These are phyloP conservation scores for Globisporangium carolinianum DNA, from an alignment of 352 stramenopile genomes.

Conservation along the genomic window DNA sequence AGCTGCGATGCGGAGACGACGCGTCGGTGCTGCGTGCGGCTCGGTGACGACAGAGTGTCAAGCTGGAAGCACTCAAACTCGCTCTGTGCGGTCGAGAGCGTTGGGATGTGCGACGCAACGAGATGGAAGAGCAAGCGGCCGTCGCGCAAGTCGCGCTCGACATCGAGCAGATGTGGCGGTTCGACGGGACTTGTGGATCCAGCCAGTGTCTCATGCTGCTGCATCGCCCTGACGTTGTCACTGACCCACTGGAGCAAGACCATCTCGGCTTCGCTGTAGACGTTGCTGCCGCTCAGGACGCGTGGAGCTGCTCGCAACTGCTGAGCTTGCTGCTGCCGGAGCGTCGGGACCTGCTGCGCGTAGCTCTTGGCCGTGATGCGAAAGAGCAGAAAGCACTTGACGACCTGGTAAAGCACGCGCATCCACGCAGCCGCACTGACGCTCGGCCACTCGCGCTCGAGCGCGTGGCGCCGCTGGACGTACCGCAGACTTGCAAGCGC, in stretches of 20 bases:
- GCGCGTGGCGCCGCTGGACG: constrained; percentile 34
- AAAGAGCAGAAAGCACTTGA: constrained; percentile 91
- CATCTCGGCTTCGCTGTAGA: constrained; percentile 90
- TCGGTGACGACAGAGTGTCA: constrained; percentile 2
- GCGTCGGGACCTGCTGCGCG: constrained; percentile 19
- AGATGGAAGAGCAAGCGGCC: constrained; percentile 81
- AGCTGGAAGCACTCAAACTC: constrained; percentile 70
- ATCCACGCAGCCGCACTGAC: constrained; percentile 72
- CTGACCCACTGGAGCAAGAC: constrained; percentile 89
- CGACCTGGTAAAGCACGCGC: constrained; percentile 84
- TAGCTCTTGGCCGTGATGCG: constrained; percentile 86
- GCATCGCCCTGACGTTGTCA: constrained; percentile 38
- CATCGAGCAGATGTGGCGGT: constrained; percentile 41
- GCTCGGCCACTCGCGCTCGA: constrained; percentile 50
- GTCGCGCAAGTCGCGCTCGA: constrained; percentile 59
- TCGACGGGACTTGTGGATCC: background rate
- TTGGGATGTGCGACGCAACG: constrained; percentile 83
- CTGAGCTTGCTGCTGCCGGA: constrained; percentile 8
- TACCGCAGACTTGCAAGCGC: constrained; percentile 33
- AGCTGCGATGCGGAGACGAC: constrained; percentile 23
- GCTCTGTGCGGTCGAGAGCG: constrained; percentile 46
- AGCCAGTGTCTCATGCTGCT: too few species aligned
- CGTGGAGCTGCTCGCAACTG: constrained; percentile 13
- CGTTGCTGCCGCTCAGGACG: constrained; percentile 72
- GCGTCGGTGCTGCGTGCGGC: constrained; percentile 8